phyloP scores from a whole-genome alignment of 306 rosid genomes.

The Herpetospermum pedunculosum region DNA sequence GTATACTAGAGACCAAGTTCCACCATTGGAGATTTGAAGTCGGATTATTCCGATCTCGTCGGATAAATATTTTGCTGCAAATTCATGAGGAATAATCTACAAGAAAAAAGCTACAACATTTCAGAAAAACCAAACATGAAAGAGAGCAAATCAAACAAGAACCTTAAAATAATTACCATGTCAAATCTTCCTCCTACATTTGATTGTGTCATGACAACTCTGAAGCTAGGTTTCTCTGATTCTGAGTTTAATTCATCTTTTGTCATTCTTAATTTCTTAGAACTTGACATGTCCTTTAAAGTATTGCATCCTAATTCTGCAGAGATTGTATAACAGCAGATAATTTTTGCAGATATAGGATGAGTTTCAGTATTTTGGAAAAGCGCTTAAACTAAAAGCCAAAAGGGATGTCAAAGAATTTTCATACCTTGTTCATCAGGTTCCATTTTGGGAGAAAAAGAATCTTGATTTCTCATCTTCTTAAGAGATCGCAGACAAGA shows the following conservation, averaged over 20 bases:
- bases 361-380: too few relatives aligned
- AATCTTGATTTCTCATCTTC: neutral
- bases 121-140: neutral
- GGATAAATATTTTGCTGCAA: neutral
- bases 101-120: neutral
- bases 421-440: neutral
- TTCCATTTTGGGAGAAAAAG: neutral
- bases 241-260: neutral
- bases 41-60: neutral
- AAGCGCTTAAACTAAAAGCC: too few relatives aligned
- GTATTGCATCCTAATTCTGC: too few relatives aligned
- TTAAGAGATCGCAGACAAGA: neutral
- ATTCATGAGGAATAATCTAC: neutral
- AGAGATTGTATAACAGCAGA: too few relatives aligned
- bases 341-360: too few relatives aligned
- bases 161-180: slow-evolving; percentile 16
- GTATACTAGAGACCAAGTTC: slow-evolving; percentile 10
- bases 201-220: slow-evolving; percentile 2
- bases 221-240: neutral
- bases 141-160: neutral
- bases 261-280: too few relatives aligned
- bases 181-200: neutral
- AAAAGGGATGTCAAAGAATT: too few relatives aligned
- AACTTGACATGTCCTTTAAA: too few relatives aligned
- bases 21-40: neutral